Evolutionary conservation across 257 asterid species (phyloP).

Genomic region (Nicotiana attenuata): DNA sequence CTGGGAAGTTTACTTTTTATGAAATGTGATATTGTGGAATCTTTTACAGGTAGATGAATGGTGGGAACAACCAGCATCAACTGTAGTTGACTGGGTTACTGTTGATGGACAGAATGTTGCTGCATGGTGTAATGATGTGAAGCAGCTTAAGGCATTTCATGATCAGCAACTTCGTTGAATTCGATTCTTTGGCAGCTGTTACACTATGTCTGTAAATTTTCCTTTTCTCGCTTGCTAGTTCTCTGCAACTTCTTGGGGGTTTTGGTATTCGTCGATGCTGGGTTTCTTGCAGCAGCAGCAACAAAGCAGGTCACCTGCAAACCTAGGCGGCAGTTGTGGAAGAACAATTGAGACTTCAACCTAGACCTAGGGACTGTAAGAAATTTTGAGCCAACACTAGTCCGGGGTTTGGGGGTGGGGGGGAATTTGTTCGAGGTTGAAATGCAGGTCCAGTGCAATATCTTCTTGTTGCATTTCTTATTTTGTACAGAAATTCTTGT

Average conservation of each 20-base stretch:
- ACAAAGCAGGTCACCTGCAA: background rate
- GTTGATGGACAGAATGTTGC: slow-evolving; percentile 95
- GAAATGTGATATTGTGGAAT: slow-evolving; percentile 11
- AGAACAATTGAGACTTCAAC: background rate
- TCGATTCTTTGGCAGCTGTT: background rate
- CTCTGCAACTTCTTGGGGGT: background rate
- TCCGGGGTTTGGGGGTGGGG: background rate
- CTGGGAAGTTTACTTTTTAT: background rate
- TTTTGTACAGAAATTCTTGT: background rate
- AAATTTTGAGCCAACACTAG: background rate
- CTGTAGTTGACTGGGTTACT: slow-evolving; percentile 92
- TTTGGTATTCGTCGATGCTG: background rate
- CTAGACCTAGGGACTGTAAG: slow-evolving; percentile 3
- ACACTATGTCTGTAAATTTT: background rate
- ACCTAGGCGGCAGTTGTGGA: background rate
- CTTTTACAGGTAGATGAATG: slow-evolving; percentile 83
- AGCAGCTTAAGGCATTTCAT: slow-evolving; percentile 81
- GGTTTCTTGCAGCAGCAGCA: background rate
- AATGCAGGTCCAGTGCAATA: background rate
- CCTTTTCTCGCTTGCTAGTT: background rate
- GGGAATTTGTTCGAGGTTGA: background rate
- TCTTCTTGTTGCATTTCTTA: background rate
- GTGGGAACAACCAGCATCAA: slow-evolving; percentile 99
- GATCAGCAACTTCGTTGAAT: slow-evolving; percentile 49
- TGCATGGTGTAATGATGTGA: slow-evolving; percentile 91